Evolutionary conservation across 1,139 yeast genomes (phyloP).

Genomic region (Nadsonia commutata): DNA sequence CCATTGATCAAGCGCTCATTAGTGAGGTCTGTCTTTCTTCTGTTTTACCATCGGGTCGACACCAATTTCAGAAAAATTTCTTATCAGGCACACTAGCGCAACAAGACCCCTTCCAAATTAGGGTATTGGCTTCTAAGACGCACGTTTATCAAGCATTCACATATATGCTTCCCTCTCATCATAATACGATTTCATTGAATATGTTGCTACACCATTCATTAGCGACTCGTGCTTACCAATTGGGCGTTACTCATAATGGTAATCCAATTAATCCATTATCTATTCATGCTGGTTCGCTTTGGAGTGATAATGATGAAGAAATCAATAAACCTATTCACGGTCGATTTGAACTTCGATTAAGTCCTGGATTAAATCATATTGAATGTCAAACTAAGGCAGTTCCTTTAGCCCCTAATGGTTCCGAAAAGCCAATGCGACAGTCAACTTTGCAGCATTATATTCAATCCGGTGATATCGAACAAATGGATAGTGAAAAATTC

Average conservation of each 20-base stretch:
- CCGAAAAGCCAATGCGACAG: slow-evolving; percentile 1
- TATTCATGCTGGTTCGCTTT: slow-evolving; percentile 15
- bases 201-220: slow-evolving; percentile 18
- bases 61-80: background rate
- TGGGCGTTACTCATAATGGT: slow-evolving; percentile 15
- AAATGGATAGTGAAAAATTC: background rate
- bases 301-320: slow-evolving; percentile 12
- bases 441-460: background rate
- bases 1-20: slow-evolving; percentile 15
- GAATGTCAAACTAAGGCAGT: slow-evolving; percentile 14
- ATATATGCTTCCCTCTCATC: slow-evolving; percentile 21
- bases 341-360: slow-evolving; percentile 16
- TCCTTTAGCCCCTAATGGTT: slow-evolving; percentile 6
- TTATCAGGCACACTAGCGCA: slow-evolving; percentile 10
- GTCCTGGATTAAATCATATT: slow-evolving; percentile 18
- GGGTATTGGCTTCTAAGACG: slow-evolving; percentile 18
- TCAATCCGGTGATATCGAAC: background rate
- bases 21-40: slow-evolving; percentile 17
- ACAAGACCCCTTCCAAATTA: slow-evolving; percentile 18
- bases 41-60: slow-evolving; percentile 7
- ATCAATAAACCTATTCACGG: slow-evolving; percentile 13
- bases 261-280: slow-evolving; percentile 14
- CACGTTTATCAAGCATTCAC: slow-evolving; percentile 18
- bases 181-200: slow-evolving; percentile 18
- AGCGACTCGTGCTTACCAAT: slow-evolving; percentile 15